Evolutionary conservation across 352 stramenopile genomes (phyloP).

Genomic region (Globisporangium uncinulatum): DNA sequence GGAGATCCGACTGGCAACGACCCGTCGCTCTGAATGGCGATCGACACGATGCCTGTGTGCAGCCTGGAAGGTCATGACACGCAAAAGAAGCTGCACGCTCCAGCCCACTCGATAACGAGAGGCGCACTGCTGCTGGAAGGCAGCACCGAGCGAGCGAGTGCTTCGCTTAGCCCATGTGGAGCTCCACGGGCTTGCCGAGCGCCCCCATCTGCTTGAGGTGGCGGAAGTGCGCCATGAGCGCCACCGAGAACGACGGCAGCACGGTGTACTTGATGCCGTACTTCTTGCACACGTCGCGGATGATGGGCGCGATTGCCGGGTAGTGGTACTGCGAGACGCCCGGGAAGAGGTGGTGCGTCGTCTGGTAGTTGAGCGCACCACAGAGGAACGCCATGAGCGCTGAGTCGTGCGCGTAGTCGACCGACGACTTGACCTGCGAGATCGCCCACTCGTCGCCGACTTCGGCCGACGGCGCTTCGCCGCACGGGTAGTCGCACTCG

Average conservation of each 20-base stretch:
- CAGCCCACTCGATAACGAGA: not conserved
- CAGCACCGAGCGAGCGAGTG: not conserved
- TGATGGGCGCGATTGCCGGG: conserved; percentile 89
- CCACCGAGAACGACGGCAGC: conserved; percentile 74
- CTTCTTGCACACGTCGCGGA: conserved; percentile 90
- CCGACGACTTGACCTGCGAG: conserved; percentile 92
- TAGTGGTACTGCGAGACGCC: conserved; percentile 94
- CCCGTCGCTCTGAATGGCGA: too few species aligned
- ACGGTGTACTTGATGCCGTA: conserved; percentile 92
- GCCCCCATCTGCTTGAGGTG: conserved; percentile 89
- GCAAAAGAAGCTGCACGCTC: too few species aligned
- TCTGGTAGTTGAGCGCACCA: conserved; percentile 96
- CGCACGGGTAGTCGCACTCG: conserved; percentile 85
- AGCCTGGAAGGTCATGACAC: too few species aligned
- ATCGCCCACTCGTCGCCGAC: conserved; percentile 90
- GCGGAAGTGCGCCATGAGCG: conserved; percentile 79
- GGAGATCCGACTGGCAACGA: too few species aligned
- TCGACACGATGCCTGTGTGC: too few species aligned
- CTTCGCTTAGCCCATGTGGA: conserved; percentile 81
- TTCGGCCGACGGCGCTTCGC: conserved; percentile 43
- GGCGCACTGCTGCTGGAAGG: not conserved
- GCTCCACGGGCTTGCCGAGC: conserved; percentile 64
- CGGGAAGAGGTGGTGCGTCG: conserved; percentile 91
- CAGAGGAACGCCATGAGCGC: conserved; percentile 89
- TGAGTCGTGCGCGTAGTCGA: conserved; percentile 89